These are phyloP conservation scores for Hemileccinum impolitum DNA, from an alignment of 768 basidiomycete genomes.

Conservation along the genomic window DNA sequence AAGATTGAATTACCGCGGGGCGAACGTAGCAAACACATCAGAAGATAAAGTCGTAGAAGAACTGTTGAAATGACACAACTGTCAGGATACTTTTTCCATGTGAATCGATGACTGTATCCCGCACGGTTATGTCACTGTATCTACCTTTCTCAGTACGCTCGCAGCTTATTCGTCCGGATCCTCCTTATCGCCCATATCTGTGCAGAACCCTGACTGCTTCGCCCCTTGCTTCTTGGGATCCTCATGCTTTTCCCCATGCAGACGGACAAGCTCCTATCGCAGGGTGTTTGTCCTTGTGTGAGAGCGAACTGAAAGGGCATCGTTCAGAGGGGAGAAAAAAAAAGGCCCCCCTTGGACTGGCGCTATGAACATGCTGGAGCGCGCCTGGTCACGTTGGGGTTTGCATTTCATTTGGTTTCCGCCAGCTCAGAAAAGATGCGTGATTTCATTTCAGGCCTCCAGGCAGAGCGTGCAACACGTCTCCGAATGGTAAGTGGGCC, in stretches of 20 bases:
- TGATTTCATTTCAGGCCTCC: slow-evolving; percentile 2
- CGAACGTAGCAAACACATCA: slow-evolving; percentile 73
- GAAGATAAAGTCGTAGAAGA: slow-evolving; percentile 88
- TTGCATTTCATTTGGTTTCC: not conserved
- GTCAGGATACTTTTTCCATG: slow-evolving; percentile 26
- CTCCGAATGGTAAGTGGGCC: slow-evolving; percentile 11
- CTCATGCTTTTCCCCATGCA: slow-evolving; percentile 1
- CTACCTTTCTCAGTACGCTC: slow-evolving; percentile 16
- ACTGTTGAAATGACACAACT: slow-evolving; percentile 55
- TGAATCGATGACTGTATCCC: slow-evolving; percentile 24
- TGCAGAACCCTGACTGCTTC: slow-evolving; percentile 4
- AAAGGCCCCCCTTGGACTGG: no score
- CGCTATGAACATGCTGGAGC: not conserved
- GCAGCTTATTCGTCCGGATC: slow-evolving; percentile 15
- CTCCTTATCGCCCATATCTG: slow-evolving; percentile 9
- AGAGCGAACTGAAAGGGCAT: slow-evolving; percentile 3
- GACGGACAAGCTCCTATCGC: slow-evolving; percentile 8
- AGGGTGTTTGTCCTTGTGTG: slow-evolving; percentile 4
- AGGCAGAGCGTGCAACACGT: not conserved
- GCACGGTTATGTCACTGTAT: slow-evolving; percentile 25
- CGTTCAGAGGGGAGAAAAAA: not conserved
- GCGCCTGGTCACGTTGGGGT: not conserved
- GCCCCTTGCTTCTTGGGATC: slow-evolving; percentile 3
- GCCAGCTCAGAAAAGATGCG: not conserved
- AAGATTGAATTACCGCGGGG: slow-evolving; percentile 82